A percentile compares a stretch with the other conserved stretches of the same genome.
Conservation (phyloP, 2,329 filamentous ascomycete species). For the Pezizomycotina sp. region DNA sequence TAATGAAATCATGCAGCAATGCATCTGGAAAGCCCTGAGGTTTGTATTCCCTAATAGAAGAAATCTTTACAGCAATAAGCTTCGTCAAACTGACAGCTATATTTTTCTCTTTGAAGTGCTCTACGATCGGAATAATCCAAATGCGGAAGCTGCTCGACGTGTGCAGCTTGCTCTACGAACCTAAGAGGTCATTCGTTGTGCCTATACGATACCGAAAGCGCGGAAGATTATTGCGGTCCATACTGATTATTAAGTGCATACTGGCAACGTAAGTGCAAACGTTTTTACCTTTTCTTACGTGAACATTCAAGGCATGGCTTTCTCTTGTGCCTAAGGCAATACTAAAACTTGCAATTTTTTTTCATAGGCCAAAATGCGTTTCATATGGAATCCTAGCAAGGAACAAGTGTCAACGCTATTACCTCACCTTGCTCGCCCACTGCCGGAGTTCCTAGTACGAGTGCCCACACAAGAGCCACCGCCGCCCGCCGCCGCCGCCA, state of each 20-base stretch:
- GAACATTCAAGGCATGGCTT: neutral
- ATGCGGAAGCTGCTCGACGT: conserved; percentile 38
- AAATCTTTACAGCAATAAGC: neutral
- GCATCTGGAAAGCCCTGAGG: conserved; percentile 36
- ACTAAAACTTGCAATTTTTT: conserved; percentile 8
- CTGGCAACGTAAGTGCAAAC: conserved; percentile 29
- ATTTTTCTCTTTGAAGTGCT: conserved; percentile 29
- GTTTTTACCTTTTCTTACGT: neutral
- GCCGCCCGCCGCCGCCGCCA: too few relatives aligned
- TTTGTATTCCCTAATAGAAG: conserved; percentile 9
- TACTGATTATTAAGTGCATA: too few relatives aligned
- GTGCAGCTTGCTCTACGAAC: conserved; percentile 36
- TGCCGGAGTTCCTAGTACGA: conserved; percentile 16
- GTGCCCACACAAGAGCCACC: neutral
- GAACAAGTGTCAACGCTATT: conserved; percentile 7
- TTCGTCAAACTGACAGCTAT: conserved; percentile 3
- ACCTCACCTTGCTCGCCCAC: conserved; percentile 22
- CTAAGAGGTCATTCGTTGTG: conserved; percentile 34
- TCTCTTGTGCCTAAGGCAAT: conserved; percentile 1
- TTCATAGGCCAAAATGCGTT: conserved; percentile 22
- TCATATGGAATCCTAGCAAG: conserved; percentile 20
- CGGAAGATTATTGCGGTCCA: conserved; percentile 33
- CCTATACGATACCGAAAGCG: conserved; percentile 30
- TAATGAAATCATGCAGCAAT: conserved; percentile 33
- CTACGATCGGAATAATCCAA: conserved; percentile 34